Evolutionary conservation across 2,329 filamentous ascomycete genomes (phyloP).

Genomic region (Pseudogymnoascus pannorum): DNA sequence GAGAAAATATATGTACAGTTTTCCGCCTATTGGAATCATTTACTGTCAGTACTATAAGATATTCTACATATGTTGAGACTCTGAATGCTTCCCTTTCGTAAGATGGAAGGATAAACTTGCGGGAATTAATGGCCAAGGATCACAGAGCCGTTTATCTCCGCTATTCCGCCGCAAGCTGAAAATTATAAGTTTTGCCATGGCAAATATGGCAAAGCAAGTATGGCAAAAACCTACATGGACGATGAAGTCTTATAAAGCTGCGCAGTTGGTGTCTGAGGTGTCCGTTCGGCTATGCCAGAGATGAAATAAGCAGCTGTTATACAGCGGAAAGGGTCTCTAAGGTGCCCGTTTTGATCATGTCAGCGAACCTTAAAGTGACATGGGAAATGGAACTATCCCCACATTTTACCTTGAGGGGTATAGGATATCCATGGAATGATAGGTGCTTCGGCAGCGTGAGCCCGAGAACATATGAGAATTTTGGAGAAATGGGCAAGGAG

Average conservation of each 20-base stretch:
- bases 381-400: not conserved
- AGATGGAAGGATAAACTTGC: too few relatives aligned
- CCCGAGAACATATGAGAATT: not conserved
- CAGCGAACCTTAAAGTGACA: constrained; percentile 1
- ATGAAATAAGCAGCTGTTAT: not conserved
- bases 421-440: not conserved
- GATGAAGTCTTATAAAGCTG: not conserved
- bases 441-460: not conserved
- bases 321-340: not conserved
- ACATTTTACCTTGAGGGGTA: not conserved
- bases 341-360: not conserved
- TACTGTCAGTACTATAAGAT: not conserved
- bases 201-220: not conserved
- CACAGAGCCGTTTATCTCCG: not conserved
- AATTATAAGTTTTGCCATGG: not conserved
- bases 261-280: not conserved
- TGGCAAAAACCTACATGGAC: not conserved
- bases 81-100: too few relatives aligned
- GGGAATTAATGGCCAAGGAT: too few relatives aligned
- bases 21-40: not conserved
- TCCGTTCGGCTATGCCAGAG: not conserved
- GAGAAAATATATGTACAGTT: not conserved
- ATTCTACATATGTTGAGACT: too few relatives aligned
- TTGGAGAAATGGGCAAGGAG: not conserved
- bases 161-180: not conserved